Base-by-base conservation (phyloP, 352 stramenopile species). In the Globisporangium lucens region DNA sequence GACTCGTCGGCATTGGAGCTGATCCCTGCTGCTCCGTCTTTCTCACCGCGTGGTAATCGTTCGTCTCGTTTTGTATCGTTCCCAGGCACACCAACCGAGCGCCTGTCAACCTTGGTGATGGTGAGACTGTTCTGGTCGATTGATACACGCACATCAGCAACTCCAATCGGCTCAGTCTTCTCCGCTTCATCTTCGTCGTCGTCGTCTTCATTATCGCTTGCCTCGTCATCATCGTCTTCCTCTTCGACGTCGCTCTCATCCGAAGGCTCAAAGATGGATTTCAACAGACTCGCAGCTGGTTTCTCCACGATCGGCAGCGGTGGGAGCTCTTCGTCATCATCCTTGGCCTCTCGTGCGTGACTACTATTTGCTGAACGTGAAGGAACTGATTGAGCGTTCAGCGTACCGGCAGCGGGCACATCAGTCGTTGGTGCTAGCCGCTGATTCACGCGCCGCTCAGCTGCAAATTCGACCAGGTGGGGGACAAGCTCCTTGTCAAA, bases 181-280 rank as follows among this genome's bases (percentile, higher is more conserved):
- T 47, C 29, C 12, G 73, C 61, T 56, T 80, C 55, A 4, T 61
- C 66, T 12, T 66, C 64, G 6, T 77, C 67, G 20, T 69, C 65
- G 2, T 75, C 64, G n/a, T 56, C 22, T 24, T 24, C 24, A 24
- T 24, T 24, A 15, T 73, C 72, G 8, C 69, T 63, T 60, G 2
- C 33, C 2, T 72, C 68, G 5, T 78, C 69, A 2, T 81, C 74
- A 27, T 80, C 75, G 5, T 65, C 73, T 4, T 80, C 70, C 22
- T 88, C 75, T 35, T 89, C 70, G 0, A 58, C 12, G 1, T 74
- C 74, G 63, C 76, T 85, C 6, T 80, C 85, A 56, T 94, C 87
- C 2, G 83, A 89, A 1, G 82, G 83, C 63, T 94, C 85, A 71
- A 95, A 95, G 60, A 95, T 93, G 17, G 85, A 89, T 72, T 89